These are phyloP conservation scores for Schwanniomyces etchellsii DNA, from an alignment of 1,139 yeast genomes.

Conservation along the genomic window DNA sequence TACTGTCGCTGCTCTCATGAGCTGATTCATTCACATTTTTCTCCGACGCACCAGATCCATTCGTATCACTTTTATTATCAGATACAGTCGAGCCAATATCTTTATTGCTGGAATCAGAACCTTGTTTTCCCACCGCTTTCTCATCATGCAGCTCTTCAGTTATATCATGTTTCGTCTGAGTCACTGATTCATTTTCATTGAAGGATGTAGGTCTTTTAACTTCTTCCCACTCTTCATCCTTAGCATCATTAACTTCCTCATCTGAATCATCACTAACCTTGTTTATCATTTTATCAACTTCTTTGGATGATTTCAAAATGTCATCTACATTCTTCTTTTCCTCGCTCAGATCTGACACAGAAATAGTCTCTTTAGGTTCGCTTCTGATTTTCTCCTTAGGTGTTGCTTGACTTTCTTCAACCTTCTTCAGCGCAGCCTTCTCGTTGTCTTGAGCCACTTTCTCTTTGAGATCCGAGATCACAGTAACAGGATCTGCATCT, in stretches of 20 bases:
- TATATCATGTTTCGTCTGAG: background rate
- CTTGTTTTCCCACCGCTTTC: constrained; percentile 8
- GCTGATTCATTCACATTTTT: no score
- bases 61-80: constrained; percentile 8
- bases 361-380: constrained; percentile 4
- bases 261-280: constrained; percentile 39
- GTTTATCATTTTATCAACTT: constrained; percentile 31
- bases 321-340: constrained; percentile 28
- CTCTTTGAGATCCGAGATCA: constrained; percentile 21
- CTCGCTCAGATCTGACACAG: constrained; percentile 12
- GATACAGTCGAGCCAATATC: background rate
- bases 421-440: constrained; percentile 12
- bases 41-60: constrained; percentile 8
- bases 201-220: constrained; percentile 23
- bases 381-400: constrained; percentile 4
- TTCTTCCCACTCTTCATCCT: constrained; percentile 41
- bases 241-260: constrained; percentile 28
- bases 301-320: constrained; percentile 32
- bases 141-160: background rate
- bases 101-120: constrained; percentile 2
- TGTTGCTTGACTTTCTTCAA: background rate
- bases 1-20: constrained; percentile 12
- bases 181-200: constrained; percentile 7
- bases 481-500: constrained; percentile 29
- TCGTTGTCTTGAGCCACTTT: constrained; percentile 14